Evolutionary conservation across 192 early-diverging fungal genomes (phyloP).

Genomic region (Haplosporangium gracile): DNA sequence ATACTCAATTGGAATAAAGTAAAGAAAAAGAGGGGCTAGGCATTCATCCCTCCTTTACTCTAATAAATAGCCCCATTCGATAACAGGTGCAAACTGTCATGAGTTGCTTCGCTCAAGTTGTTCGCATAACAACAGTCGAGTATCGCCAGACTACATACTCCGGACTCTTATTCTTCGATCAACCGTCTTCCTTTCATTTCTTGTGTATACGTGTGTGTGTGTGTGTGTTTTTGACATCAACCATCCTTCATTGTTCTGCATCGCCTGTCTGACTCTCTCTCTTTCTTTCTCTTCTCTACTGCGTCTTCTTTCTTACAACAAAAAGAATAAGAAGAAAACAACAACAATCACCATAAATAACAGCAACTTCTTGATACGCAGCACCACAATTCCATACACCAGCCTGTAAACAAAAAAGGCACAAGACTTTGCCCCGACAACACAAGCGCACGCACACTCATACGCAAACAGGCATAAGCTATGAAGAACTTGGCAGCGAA

Average conservation of each 20-base stretch:
- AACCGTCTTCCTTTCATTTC: neutral
- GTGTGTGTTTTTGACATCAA: neutral
- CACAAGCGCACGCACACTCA: neutral
- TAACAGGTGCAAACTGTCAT: too few relatives aligned
- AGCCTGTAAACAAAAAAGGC: too few relatives aligned
- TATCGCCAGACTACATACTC: constrained; percentile 2
- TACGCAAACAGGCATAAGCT: neutral
- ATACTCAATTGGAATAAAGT: neutral
- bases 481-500: neutral
- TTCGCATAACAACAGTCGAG: neutral
- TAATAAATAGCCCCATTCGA: too few relatives aligned
- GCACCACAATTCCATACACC: too few relatives aligned
- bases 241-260: neutral
- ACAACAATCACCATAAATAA: too few relatives aligned
- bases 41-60: neutral
- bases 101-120: too few relatives aligned
- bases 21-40: neutral
- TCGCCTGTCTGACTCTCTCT: neutral
- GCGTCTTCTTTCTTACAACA: too few relatives aligned
- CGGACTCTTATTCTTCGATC: too few relatives aligned
- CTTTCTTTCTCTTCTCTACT: neutral
- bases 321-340: too few relatives aligned
- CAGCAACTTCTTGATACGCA: too few relatives aligned
- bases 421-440: too few relatives aligned
- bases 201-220: too few relatives aligned